phyloP scores from a whole-genome alignment of 1,284 basidiomycete genomes.

The Malassezia furfur region DNA sequence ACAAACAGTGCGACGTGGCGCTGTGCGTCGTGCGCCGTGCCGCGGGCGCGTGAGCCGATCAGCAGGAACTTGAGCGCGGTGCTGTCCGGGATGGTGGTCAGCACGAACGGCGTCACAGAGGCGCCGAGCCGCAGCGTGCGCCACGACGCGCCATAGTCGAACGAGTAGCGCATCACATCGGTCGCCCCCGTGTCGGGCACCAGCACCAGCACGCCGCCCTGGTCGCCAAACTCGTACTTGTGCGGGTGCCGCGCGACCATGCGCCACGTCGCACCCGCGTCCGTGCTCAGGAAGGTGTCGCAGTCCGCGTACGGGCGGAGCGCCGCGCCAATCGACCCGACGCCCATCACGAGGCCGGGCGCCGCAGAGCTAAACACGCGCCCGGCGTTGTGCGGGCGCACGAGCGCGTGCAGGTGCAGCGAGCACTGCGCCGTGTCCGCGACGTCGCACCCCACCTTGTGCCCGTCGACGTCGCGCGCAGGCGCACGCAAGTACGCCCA shows the following conservation, averaged over 20 bases:
- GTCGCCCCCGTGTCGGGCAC: constrained; percentile 70
- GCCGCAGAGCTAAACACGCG: constrained; percentile 86
- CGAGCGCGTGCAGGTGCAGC: constrained; percentile 83
- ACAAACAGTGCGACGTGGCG: constrained; percentile 67
- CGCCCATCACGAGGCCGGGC: constrained; percentile 87
- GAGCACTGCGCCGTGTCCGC: constrained; percentile 60
- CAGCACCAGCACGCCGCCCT: constrained; percentile 69
- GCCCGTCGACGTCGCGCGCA: constrained; percentile 56
- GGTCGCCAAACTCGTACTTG: constrained; percentile 92
- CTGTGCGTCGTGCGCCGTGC: constrained; percentile 55
- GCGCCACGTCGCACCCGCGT: constrained; percentile 77
- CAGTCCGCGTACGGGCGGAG: constrained; percentile 73
- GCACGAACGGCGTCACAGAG: constrained; percentile 63
- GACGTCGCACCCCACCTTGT: constrained; percentile 59
- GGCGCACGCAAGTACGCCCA: constrained; percentile 70
- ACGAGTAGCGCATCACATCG: constrained; percentile 68
- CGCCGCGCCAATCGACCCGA: constrained; percentile 70
- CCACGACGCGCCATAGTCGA: constrained; percentile 76
- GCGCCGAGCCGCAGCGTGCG: constrained; percentile 62
- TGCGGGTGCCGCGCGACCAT: constrained; percentile 70
- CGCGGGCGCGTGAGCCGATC: constrained; percentile 65
- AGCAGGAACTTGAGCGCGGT: constrained; percentile 84
- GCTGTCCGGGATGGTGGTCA: constrained; percentile 81
- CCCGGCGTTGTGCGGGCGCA: constrained; percentile 80
- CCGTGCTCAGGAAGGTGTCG: constrained; percentile 83